These are phyloP conservation scores for Trichosanthes truncata DNA, from an alignment of 306 rosid genomes.

Conservation along the genomic window DNA sequence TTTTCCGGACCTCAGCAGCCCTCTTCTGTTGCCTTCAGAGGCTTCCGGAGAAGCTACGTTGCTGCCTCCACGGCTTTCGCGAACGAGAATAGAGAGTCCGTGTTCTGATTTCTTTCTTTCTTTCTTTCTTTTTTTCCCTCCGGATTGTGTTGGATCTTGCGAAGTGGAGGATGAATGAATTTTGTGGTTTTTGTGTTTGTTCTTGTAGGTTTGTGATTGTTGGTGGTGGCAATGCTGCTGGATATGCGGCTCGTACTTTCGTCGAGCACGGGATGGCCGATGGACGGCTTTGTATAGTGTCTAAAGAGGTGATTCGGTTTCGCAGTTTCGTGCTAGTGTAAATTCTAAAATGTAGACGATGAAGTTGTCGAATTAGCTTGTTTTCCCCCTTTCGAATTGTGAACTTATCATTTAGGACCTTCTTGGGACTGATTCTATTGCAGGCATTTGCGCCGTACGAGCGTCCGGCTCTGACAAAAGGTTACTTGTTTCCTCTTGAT, in stretches of 20 bases:
- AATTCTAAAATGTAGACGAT: background rate
- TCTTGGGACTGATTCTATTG: background rate
- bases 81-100: slow-evolving; percentile 67
- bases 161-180: background rate
- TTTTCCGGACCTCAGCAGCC: slow-evolving; percentile 12
- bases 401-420: background rate
- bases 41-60: slow-evolving; percentile 48
- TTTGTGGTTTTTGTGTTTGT: background rate
- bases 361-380: background rate
- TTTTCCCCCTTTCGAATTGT: background rate
- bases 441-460: slow-evolving; percentile 91
- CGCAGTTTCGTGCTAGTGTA: background rate
- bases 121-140: background rate
- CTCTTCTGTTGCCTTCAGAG: slow-evolving; percentile 29
- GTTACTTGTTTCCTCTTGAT: slow-evolving; percentile 68
- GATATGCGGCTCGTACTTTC: slow-evolving; percentile 86
- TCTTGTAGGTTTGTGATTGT: slow-evolving; percentile 75
- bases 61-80: slow-evolving; percentile 44
- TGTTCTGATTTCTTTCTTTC: slow-evolving; percentile 1
- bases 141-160: background rate
- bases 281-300: slow-evolving; percentile 83
- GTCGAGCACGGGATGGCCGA: slow-evolving; percentile 93
- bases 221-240: slow-evolving; percentile 96
- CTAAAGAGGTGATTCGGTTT: slow-evolving; percentile 56
- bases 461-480: slow-evolving; percentile 92